These are phyloP conservation scores for Oryza punctata DNA, from an alignment of 176 grass and related monocot genomes.

Conservation along the genomic window DNA sequence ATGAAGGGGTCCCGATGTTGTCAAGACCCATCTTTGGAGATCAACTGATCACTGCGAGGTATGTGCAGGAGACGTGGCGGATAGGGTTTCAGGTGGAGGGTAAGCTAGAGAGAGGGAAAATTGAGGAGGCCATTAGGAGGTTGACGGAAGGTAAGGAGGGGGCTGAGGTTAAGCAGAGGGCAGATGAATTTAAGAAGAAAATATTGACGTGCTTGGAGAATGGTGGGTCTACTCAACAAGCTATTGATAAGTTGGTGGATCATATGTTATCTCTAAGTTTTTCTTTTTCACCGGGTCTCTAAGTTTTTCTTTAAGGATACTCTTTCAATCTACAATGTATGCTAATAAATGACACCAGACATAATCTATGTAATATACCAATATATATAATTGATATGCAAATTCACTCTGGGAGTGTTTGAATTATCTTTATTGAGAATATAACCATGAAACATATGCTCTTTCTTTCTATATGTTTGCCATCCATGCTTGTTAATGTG, in stretches of 20 bases:
- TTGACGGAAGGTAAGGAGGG: slow-evolving; percentile 21
- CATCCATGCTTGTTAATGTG: too few species aligned
- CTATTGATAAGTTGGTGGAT: slow-evolving; percentile 19
- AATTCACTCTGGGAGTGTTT: too few species aligned
- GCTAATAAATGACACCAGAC: too few species aligned
- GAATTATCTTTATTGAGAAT: too few species aligned
- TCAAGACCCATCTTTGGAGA: slow-evolving; percentile 20
- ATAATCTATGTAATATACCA: too few species aligned
- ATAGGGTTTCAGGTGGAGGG: slow-evolving; percentile 13
- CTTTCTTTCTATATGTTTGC: too few species aligned
- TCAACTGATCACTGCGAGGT: not conserved
- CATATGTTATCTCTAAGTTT: not conserved
- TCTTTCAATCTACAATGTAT: too few species aligned
- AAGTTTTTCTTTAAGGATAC: too few species aligned
- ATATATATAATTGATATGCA: too few species aligned
- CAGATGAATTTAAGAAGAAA: not conserved
- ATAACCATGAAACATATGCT: too few species aligned
- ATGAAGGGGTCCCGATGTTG: slow-evolving; percentile 38
- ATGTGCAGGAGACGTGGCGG: slow-evolving; percentile 9
- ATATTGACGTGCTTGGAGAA: not conserved
- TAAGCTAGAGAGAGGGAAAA: not conserved
- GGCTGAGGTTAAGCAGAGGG: not conserved
- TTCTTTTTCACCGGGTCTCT: too few species aligned
- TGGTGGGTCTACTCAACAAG: slow-evolving; percentile 10
- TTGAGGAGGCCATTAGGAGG: not conserved